Base-by-base conservation (phyloP, 1,284 basidiomycete species). In the Erythrobasidium hasegawianum region DNA sequence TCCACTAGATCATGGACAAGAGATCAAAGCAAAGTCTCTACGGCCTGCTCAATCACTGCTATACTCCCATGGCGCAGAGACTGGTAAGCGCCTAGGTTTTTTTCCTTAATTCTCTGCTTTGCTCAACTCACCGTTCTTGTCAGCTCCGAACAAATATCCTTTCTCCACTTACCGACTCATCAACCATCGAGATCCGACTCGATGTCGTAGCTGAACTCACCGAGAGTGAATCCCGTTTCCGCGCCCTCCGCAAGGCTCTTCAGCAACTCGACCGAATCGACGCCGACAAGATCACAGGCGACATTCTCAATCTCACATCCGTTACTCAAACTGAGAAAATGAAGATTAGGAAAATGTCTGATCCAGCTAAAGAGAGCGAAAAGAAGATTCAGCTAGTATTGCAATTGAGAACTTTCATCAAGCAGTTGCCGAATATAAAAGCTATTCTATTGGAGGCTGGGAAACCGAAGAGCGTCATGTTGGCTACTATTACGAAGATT, bases 211-310 rank as follows among this genome's bases (percentile, higher is more conserved):
- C 70, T 88, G 91, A 93, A 70, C 79, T 92, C 1, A 81, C 90
- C 27, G 82, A 86, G 64, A 82, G 81, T 7, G 89, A 93, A 77
- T 87, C 89, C 61, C 81, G 81, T 27, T 91, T 88, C 74, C 84
- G 80, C 41, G 59, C 55, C 13, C 13, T 57, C 18, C 59, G 66
- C 11, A 54, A 50, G 29, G 59, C 62, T 40, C 52, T 56, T 16
- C 33, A 43, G 9, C 40, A 27, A 11, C 50, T 71, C 29, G 50
- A 60, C 22, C 40, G 88, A 76, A 81, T 89, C 73, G 93, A 97
- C 73, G 82, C 94, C 26, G 94, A 97, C 76, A 92, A 89, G 74
- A 80, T 96, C 4, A 88, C 94, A 27, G 72, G 71, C 2, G 67
- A 64, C 50, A 45, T 74, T 20, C 61, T 68, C 57, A 14, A 22